Conservation (phyloP, 2,329 filamentous ascomycete genomes). For the Penicillium freii region DNA sequence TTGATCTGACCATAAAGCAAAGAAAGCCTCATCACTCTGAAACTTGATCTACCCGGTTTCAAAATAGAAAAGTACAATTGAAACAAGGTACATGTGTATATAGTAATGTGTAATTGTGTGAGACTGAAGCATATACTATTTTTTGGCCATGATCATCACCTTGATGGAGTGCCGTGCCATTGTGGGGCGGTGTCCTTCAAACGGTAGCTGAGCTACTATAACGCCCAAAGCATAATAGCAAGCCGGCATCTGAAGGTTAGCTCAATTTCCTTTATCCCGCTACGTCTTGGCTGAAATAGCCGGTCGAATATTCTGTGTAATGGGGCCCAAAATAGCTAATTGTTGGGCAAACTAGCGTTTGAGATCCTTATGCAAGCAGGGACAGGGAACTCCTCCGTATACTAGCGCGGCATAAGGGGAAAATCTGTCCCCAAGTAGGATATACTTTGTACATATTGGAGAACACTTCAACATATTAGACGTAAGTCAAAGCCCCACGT, state of each 20-base stretch:
- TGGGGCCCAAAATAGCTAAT: background rate
- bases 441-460: background rate
- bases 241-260: background rate
- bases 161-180: background rate
- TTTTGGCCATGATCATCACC: slow-evolving; percentile 1
- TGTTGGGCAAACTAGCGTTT: background rate
- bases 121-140: background rate
- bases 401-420: background rate
- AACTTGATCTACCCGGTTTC: background rate
- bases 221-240: background rate
- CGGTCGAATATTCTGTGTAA: background rate
- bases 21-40: background rate
- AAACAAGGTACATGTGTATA: background rate
- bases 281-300: background rate
- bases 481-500: background rate
- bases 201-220: background rate
- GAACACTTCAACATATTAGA: background rate
- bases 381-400: background rate
- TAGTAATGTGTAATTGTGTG: background rate
- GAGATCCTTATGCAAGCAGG: background rate
- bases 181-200: background rate
- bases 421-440: background rate
- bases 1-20: background rate
- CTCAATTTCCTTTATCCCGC: background rate
- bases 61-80: background rate